Base-by-base conservation (phyloP, 106 monocot species). In the Platanthera zijinensis region DNA sequence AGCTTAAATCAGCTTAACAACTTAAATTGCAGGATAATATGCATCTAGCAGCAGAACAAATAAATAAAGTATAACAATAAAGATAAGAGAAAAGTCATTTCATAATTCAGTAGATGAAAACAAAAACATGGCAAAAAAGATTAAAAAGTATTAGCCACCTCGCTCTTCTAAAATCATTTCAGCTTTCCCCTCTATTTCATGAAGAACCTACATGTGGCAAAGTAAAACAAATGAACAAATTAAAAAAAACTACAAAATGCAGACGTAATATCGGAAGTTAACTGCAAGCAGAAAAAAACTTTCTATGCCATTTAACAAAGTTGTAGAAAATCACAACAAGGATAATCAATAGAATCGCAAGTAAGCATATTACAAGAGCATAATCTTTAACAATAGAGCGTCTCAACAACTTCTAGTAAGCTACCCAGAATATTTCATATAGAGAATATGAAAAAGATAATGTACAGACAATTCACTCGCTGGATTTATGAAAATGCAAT, bases 171-270 rank as follows among this genome's bases (percentile, higher is more conserved):
- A 79, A 74, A 99, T 92, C 52, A 94, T 77, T 53, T 86, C 94
- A 53, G 94, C 91, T 82, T 92, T 99, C 82, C 84, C 80, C 69
- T 99, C 94, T 72, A 99, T 99, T 79, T 94, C 93, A 82, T 82
- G 89, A 51, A 94, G 78, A 79, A 99, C 88, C 99, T 99, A 79
- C 57, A 81, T 52, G 9, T 18, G 51, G 10, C 50, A 51, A 61
- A 72, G n/a, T 51, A 51, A 15, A 50, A 21, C 7, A 19, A 51
- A 70, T 48, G 18, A 70, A 48, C 5, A 70, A 17, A 48, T 5
- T 17, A 70, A 62, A 6, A 19, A 70, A 48, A 13, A 46, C 15
- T 47, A 70, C 15, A 70, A 70, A 70, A 48, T 11, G 46, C 17
- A 70, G 39, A 39, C 2, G 11, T 39, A 48, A 47, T 70, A 47